These are phyloP conservation scores for Aspergillus kassunensis DNA, from an alignment of 495 filamentous ascomycete genomes.

Conservation along the genomic window DNA sequence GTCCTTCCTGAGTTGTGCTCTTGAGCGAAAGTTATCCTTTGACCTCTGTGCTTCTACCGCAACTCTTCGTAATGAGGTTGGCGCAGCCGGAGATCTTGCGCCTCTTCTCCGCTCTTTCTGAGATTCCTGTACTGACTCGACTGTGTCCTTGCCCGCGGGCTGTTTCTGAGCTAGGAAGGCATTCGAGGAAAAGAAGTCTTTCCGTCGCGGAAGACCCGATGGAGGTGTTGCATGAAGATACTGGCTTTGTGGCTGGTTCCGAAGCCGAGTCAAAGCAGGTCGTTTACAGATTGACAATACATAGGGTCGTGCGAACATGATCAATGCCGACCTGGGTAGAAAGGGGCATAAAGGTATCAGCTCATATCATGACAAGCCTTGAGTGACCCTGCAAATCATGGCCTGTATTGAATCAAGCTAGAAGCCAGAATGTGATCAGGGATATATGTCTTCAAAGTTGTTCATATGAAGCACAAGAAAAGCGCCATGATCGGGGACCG, in stretches of 20 bases:
- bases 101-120: slow-evolving; percentile 44
- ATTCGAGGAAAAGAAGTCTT: slow-evolving; percentile 51
- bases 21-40: slow-evolving; percentile 43
- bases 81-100: slow-evolving; percentile 44
- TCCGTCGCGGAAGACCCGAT: slow-evolving; percentile 33
- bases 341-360: background rate
- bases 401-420: background rate
- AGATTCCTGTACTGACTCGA: slow-evolving; percentile 16
- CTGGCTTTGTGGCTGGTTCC: slow-evolving; percentile 26
- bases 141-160: slow-evolving; percentile 17
- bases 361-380: background rate
- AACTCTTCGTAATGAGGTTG: slow-evolving; percentile 53
- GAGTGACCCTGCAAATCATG: background rate
- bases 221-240: slow-evolving; percentile 39
- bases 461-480: background rate
- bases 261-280: slow-evolving; percentile 18
- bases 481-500: background rate
- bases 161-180: slow-evolving; percentile 38
- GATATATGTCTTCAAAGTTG: background rate
- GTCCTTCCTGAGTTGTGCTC: slow-evolving; percentile 36
- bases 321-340: slow-evolving; percentile 7
- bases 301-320: slow-evolving; percentile 38
- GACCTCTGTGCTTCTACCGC: slow-evolving; percentile 59
- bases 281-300: slow-evolving; percentile 31
- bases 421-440: background rate